Evolutionary conservation across 306 rosid species (phyloP).

Genomic region (Malus orientalis): DNA sequence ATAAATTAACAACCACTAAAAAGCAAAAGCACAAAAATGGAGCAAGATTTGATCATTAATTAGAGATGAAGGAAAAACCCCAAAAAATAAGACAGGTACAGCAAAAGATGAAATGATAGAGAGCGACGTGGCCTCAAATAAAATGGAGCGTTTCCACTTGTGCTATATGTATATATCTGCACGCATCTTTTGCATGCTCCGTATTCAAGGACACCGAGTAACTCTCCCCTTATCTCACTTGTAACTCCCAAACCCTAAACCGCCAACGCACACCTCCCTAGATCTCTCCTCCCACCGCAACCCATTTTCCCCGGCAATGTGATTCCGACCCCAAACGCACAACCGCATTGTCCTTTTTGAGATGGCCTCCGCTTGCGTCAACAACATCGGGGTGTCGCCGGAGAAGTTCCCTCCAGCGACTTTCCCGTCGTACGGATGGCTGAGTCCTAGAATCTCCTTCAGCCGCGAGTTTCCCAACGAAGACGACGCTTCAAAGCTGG

Average conservation of each 20-base stretch:
- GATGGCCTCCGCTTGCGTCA: conserved; percentile 95
- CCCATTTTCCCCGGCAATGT: conserved; percentile 2
- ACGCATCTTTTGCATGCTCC: not conserved
- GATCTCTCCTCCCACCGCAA: not conserved
- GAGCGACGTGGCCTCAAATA: not conserved
- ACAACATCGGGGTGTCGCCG: conserved; percentile 63
- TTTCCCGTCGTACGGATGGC: conserved; percentile 58
- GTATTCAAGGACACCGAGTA: conserved; percentile 5
- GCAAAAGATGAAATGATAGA: not conserved
- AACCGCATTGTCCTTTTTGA: not conserved
- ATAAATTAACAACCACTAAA: not conserved
- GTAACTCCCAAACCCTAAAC: conserved; percentile 6
- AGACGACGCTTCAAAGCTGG: conserved; percentile 13
- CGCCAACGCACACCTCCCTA: conserved; percentile 1
- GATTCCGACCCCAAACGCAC: not conserved
- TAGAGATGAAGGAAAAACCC: not conserved
- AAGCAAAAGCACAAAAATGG: not conserved
- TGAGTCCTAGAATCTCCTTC: conserved; percentile 48
- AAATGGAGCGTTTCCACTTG: not conserved
- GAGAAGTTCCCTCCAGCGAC: conserved; percentile 52
- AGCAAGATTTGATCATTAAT: not conserved
- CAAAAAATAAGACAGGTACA: not conserved
- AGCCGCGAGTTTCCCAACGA: conserved; percentile 28
- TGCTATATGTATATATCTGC: not conserved
- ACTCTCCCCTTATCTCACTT: not conserved